Evolutionary conservation across 148 eudicot genomes (phyloP), one percentile per base, ranked within the genome.

Genomic region (Amaranthus palmeri): DNA sequence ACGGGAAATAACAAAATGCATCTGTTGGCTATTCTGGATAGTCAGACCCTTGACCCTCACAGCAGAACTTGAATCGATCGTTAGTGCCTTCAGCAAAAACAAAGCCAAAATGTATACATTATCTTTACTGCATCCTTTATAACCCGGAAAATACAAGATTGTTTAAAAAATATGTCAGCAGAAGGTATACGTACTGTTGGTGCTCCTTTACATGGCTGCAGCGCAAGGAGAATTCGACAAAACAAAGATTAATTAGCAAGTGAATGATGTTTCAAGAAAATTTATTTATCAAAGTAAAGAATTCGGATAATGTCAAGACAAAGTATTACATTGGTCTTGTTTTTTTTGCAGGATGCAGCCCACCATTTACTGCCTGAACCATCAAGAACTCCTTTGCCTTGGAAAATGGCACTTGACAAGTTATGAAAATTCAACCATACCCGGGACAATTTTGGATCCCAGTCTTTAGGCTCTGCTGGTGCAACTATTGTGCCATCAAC

Each of bases 291-390:
- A 18, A 46, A 36, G 61, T 65, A 54, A 50, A 50, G 46, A 49
- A 11, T 49, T 54, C 12, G 53, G 36, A 54, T 14, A 43, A 13
- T 55, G 56, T 57, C 15, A 70, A 51, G 56, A 62, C 15, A 70
- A 51, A 25, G 10, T 73, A 48, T 74, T 92, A 95, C 99, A 85
- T 90, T 95, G 17, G 92, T 60, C 72, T 92, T 92, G 85, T 92
- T 91, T 85, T 76, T 95, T 81, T 95, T 95, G 91, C 99, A 95
- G 66, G 99, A 95, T 60, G 96, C 97, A 49, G 87, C 97, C 98
- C 99, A 95, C 99, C 99, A 95, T 84, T 90, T 92, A 83, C 89
- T 87, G 68, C 99, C 99, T 41, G 97, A 95, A 45, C 99, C 99
- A 83, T 95, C 97, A 75, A 95, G 84, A 60, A 92, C 93, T 57